A percentile compares a stretch with the other conserved stretches of the same genome.
These are phyloP conservation scores for Escovopsis sp. DNA, from an alignment of 2,329 filamentous ascomycete genomes.

Conservation along the genomic window DNA sequence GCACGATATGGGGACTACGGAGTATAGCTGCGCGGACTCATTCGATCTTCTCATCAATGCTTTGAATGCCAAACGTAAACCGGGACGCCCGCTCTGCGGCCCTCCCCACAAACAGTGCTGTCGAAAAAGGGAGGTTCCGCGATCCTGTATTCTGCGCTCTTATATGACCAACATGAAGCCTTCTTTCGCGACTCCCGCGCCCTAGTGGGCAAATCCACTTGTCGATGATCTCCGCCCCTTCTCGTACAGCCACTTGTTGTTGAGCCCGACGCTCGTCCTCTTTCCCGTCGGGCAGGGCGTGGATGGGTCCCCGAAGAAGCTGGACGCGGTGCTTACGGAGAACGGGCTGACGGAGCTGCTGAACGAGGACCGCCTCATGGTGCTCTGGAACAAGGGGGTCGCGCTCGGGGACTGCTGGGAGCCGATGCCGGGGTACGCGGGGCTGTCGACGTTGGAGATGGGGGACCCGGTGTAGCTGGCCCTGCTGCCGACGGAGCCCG, in stretches of 20 bases:
- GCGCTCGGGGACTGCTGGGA: slow-evolving; percentile 32
- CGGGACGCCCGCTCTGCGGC: too few species aligned
- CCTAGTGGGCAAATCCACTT: slow-evolving; percentile 24
- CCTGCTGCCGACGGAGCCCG: slow-evolving; percentile 46
- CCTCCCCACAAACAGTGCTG: too few species aligned
- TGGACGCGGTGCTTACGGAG: slow-evolving; percentile 32
- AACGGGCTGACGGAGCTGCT: slow-evolving; percentile 38
- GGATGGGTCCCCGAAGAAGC: slow-evolving; percentile 41
- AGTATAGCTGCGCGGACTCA: too few species aligned
- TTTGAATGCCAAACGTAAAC: not conserved
- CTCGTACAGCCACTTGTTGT: slow-evolving; percentile 93
- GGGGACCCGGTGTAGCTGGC: slow-evolving; percentile 44
- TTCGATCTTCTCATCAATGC: not conserved
- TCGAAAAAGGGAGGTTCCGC: too few species aligned
- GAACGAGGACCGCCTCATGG: slow-evolving; percentile 47
- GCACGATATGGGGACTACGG: too few species aligned
- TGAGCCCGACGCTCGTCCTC: slow-evolving; percentile 61
- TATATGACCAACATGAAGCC: not conserved
- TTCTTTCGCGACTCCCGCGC: not conserved
- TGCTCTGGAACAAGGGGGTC: slow-evolving; percentile 54
- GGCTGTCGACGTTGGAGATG: slow-evolving; percentile 40
- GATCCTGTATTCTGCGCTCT: too few species aligned
- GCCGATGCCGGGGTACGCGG: slow-evolving; percentile 22
- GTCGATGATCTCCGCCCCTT: slow-evolving; percentile 48
- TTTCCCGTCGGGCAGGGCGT: slow-evolving; percentile 57